Evolutionary conservation across 2,329 filamentous ascomycete genomes (phyloP), one percentile per base, ranked within the genome.

Genomic region (Xylogone sp.): DNA sequence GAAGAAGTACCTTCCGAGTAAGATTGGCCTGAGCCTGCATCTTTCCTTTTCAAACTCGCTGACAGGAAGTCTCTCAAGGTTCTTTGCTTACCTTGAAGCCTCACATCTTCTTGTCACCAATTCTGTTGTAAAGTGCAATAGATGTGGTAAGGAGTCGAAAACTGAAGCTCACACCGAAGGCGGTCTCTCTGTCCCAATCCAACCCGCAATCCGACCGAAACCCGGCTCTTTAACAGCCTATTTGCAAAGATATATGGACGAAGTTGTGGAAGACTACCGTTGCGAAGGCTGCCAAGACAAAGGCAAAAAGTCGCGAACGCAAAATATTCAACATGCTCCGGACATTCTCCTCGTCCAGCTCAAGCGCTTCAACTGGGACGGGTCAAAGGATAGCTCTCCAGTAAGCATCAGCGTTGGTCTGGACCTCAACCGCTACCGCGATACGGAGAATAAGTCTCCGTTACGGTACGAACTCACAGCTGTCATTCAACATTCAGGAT

Each of bases 381-480:
- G 53, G 42, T 45, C 42, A 22, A 66, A 64, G 53, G 57, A 62
- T 51, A 53, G 43, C 16, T 31, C 39, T 42, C 43, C 29, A 16
- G 49, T 62, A 34, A 45, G 42, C 16, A 54, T 67, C 48, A 46
- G 50, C 3, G 42, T 47, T 7, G 47, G 27, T 12, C 59, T 67
- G 6, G 55, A 66, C 50, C 59, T 68, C 10, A 56, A 52, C 20
- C 42, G 46, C 16, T 59, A 59, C 49, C 52, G 55, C n/a, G 46
- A 49, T 42, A 52, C 51, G 7, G 53, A 34, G 8, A 53, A 50
- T 42, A 44, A 42, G 18, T 44, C 22, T 34, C 29, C 27, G n/a
- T 48, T 59, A 20, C 51, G 43, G 21, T 70, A 69, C 49, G 56
- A 64, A 29, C 57, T 69, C 12, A 46, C 54, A 2, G 58, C 65